These are phyloP conservation scores for Huntiella omanensis DNA, from an alignment of 2,329 filamentous ascomycete species.

Conservation along the genomic window DNA sequence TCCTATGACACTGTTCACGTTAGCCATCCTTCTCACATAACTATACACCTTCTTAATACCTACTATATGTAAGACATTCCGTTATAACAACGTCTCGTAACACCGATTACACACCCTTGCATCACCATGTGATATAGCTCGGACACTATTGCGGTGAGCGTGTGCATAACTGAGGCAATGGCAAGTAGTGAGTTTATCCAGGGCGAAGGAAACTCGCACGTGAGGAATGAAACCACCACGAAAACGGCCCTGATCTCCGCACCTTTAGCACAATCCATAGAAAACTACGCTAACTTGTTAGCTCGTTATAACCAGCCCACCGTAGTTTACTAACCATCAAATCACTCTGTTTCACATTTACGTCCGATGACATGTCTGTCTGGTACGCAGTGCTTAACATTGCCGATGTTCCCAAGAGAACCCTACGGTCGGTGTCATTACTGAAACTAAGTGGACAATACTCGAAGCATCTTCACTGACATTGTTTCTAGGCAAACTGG, in stretches of 20 bases:
- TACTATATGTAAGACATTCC: neutral
- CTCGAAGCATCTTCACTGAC: no score
- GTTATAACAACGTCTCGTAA: neutral
- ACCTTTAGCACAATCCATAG: no score
- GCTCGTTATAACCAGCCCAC: no score
- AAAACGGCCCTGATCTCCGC: neutral
- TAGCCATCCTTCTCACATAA: neutral
- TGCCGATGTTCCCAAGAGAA: no score
- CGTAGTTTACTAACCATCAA: no score
- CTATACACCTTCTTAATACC: neutral
- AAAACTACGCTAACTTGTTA: no score
- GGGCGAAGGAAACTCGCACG: neutral
- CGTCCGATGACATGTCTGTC: no score
- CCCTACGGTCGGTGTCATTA: no score
- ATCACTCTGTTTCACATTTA: no score
- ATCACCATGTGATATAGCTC: neutral
- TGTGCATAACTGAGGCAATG: neutral
- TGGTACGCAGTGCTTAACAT: no score
- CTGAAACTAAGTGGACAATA: no score
- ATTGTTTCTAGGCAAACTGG: no score
- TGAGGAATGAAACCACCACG: neutral
- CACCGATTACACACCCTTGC: neutral
- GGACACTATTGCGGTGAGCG: neutral
- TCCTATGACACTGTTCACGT: neutral
- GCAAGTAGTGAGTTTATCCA: neutral